A percentile compares a stretch with the other conserved stretches of the same genome.
Evolutionary conservation across 2,329 filamentous ascomycete species (phyloP).

Genomic region (Arthrinium phaeospermum): DNA sequence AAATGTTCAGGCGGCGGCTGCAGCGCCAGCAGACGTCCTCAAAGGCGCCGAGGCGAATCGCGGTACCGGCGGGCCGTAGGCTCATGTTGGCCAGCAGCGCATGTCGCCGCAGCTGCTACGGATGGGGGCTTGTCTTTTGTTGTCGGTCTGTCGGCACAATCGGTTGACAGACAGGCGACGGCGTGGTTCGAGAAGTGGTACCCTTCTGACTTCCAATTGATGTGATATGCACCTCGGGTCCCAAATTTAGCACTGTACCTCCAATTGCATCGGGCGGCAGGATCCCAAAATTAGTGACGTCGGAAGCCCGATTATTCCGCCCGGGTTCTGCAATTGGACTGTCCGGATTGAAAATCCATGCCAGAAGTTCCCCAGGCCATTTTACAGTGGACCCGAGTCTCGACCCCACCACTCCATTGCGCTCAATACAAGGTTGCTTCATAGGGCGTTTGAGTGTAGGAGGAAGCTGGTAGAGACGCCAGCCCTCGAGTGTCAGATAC

Average conservation of each 20-base stretch:
- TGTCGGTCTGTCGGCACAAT: neutral
- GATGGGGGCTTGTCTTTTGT: neutral
- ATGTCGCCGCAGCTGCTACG: slow-evolving; percentile 28
- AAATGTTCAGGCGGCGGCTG: slow-evolving; percentile 28
- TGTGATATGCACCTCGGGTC: neutral
- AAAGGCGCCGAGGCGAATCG: slow-evolving; percentile 33
- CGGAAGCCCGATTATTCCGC: slow-evolving; percentile 11
- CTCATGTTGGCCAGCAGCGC: slow-evolving; percentile 39
- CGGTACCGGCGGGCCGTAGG: slow-evolving; percentile 37
- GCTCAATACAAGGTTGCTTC: too few species aligned
- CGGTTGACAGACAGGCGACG: neutral
- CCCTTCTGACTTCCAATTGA: neutral
- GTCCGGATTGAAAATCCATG: neutral
- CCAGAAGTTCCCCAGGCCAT: neutral
- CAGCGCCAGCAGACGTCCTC: slow-evolving; percentile 39
- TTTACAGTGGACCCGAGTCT: neutral
- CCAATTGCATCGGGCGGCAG: neutral
- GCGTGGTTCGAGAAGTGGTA: slow-evolving; percentile 2
- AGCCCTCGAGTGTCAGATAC: too few species aligned
- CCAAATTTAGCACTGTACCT: neutral
- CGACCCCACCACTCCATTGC: neutral
- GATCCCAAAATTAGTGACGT: slow-evolving; percentile 11
- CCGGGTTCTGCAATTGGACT: neutral
- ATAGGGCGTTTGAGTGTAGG: too few species aligned
- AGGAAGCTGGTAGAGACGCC: too few species aligned